A percentile compares a stretch with the other conserved stretches of the same genome.
These are phyloP conservation scores for Plicaturopsis crispa DNA, from an alignment of 768 basidiomycete genomes.

Conservation along the genomic window DNA sequence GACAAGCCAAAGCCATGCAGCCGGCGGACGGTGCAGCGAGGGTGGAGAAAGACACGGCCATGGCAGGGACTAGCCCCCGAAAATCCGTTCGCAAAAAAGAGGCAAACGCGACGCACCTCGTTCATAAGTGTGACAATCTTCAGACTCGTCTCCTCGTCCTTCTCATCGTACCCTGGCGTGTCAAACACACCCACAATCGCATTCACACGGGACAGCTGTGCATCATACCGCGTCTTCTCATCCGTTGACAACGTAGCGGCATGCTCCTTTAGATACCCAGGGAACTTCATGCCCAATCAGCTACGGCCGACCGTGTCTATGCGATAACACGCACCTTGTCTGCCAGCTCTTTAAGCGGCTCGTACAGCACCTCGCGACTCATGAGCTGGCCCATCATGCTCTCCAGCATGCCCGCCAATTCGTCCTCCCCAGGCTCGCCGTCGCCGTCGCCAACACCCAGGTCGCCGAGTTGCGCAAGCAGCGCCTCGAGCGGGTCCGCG, in stretches of 20 bases:
- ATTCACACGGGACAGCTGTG: conserved; percentile 49
- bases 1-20: too few species aligned
- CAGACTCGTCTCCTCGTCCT: conserved; percentile 34
- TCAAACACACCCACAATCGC: conserved; percentile 65
- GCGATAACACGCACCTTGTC: conserved; percentile 43
- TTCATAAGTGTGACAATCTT: conserved; percentile 65
- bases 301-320: background rate
- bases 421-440: conserved; percentile 28
- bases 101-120: conserved; percentile 39
- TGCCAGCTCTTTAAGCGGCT: conserved; percentile 75
- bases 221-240: conserved; percentile 57
- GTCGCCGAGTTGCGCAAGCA: conserved; percentile 43
- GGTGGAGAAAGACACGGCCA: too few species aligned
- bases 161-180: conserved; percentile 47
- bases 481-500: conserved; percentile 37
- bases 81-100: too few species aligned
- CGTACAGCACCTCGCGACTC: conserved; percentile 79
- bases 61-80: too few species aligned
- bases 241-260: conserved; percentile 41
- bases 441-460: conserved; percentile 26
- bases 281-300: conserved; percentile 44
- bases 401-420: conserved; percentile 65
- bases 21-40: too few species aligned
- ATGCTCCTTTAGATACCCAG: conserved; percentile 59
- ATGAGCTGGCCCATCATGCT: conserved; percentile 76